Evolutionary conservation across 176 grass and related monocot species (phyloP), one percentile per base, ranked within the genome.

Genomic region (Tillandsia leiboldiana): DNA sequence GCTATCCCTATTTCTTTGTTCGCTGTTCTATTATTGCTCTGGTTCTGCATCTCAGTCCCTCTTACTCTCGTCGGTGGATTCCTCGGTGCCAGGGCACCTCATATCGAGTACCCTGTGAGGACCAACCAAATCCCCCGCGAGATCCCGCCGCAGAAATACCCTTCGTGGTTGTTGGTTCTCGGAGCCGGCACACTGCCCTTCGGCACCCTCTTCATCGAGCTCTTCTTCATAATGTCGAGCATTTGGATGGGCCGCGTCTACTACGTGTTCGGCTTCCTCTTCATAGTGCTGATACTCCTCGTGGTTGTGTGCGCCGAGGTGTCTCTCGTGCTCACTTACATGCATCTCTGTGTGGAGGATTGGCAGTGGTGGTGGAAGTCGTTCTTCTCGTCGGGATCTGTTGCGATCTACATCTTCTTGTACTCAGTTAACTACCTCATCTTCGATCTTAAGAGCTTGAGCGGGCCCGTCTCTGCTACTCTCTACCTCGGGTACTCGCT

Each of bases 291-390:
- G 84, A 28, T 91, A 76, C 88, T 91, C 14, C 81, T 91, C 5
- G 84, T 87, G 10, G 80, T 87, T 23, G 88, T 91, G 77, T 91
- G 88, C 0, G 88, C 84, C 3, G 88, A 91, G 68, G 88, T 91
- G 56, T 87, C 88, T 51, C 81, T 91, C 13, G 88, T 91, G 66
- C 78, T 91, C 64, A 91, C 88, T 11, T 91, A 91, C 75, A 91
- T 91, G 88, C 88, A 91, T 53, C 77, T 91, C 22, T 91, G 88
- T 2, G 88, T 87, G 3, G 88, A 91, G 72, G 88, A 91, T 66
- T 91, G 88, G 88, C 87, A 84, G 56, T 91, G 88, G 88, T 91
- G 88, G 88, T 91, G 88, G 88, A 91, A 91, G 69, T 87, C 88
- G 1, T 91, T 91, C 84, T 91, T 91, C 81, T 75, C 88, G 6